Percentiles rank a stretch among this genome's conserved stretches.
These are phyloP conservation scores for Myxozyma melibiosi DNA, from an alignment of 805 yeast species.

Conservation along the genomic window DNA sequence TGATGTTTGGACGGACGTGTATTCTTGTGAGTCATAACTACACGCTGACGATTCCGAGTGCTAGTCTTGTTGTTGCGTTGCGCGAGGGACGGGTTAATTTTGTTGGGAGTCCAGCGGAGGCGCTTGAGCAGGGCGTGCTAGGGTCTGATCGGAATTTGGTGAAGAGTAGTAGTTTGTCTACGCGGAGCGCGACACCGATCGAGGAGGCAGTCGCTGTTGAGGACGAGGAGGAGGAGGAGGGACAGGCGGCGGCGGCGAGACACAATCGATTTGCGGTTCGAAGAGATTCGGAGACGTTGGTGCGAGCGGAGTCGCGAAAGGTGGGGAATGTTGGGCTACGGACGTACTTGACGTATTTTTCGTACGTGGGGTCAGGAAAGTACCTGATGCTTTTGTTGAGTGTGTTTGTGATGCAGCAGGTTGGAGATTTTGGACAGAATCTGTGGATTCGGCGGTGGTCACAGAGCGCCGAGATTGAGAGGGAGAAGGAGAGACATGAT, in stretches of 20 bases:
- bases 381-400: background rate
- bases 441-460: slow-evolving; percentile 17
- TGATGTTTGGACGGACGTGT: slow-evolving; percentile 85
- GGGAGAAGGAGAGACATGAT: background rate
- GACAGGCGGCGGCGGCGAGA: slow-evolving; percentile 14
- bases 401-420: slow-evolving; percentile 1
- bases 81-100: slow-evolving; percentile 77
- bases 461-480: background rate
- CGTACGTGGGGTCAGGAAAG: background rate
- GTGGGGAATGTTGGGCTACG: slow-evolving; percentile 1
- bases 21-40: slow-evolving; percentile 91
- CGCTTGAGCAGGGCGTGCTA: background rate
- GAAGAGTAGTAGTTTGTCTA: background rate
- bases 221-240: slow-evolving; percentile 53
- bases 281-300: background rate
- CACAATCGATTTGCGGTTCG: background rate
- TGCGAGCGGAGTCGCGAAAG: background rate
- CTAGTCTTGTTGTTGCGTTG: slow-evolving; percentile 76
- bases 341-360: slow-evolving; percentile 2
- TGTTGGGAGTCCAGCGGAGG: slow-evolving; percentile 63
- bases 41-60: slow-evolving; percentile 79
- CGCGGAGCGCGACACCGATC: slow-evolving; percentile 1
- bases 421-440: slow-evolving; percentile 3
- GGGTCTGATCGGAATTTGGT: slow-evolving; percentile 4
- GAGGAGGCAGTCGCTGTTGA: background rate